These are phyloP conservation scores for Filobasidium wieringae DNA, from an alignment of 768 basidiomycete genomes.

Conservation along the genomic window DNA sequence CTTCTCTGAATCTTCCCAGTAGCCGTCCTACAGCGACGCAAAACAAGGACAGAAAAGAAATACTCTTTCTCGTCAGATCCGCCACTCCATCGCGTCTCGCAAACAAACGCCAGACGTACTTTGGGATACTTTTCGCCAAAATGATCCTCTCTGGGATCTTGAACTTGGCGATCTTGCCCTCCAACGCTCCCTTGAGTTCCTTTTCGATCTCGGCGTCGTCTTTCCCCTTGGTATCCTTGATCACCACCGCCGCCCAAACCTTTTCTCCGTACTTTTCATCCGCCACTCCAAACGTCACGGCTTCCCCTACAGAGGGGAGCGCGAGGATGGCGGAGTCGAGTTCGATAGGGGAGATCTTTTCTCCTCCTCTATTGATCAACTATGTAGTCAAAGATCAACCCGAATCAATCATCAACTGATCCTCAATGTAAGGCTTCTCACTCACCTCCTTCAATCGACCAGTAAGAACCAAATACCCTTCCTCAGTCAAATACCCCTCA, in stretches of 20 bases:
- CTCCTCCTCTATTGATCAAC: constrained; percentile 45
- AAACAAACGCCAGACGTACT: constrained; percentile 4
- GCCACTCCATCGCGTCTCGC: not conserved
- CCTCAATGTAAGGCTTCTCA: constrained; percentile 28
- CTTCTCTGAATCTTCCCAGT: constrained; percentile 29
- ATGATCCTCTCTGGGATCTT: constrained; percentile 23
- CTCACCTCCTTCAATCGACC: constrained; percentile 54
- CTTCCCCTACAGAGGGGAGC: constrained; percentile 40
- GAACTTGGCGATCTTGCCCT: constrained; percentile 19
- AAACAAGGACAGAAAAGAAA: not conserved
- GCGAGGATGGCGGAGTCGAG: constrained; percentile 48
- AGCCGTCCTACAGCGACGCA: constrained; percentile 15
- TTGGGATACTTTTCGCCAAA: constrained; percentile 22
- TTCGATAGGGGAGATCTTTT: constrained; percentile 54
- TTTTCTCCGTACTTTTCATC: constrained; percentile 28
- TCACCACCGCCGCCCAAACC: constrained; percentile 26
- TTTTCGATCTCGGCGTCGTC: not conserved
- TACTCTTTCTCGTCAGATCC: not conserved
- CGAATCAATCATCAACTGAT: not conserved
- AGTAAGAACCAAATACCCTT: constrained; percentile 46
- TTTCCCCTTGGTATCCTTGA: constrained; percentile 13
- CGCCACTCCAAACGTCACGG: constrained; percentile 46
- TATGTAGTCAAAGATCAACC: not conserved
- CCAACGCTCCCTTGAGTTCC: constrained; percentile 17
- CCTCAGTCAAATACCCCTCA: constrained; percentile 16